Evolutionary conservation across 2,329 filamentous ascomycete genomes (phyloP).

Genomic region (Penicillium sclerotigenum): DNA sequence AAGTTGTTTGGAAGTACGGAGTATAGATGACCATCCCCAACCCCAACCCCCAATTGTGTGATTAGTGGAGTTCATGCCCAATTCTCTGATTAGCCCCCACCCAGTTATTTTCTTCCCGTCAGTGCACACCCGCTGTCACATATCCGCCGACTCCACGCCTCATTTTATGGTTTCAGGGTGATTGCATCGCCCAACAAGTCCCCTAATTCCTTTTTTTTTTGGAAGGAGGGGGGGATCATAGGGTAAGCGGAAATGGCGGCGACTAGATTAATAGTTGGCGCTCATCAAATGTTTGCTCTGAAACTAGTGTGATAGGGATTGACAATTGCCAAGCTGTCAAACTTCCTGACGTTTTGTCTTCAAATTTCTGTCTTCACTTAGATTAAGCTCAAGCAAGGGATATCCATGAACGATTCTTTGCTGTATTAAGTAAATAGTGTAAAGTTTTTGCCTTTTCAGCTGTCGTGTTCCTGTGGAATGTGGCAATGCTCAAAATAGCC

Average conservation of each 20-base stretch:
- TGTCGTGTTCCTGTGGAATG: not conserved
- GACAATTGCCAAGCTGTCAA: slow-evolving; percentile 7
- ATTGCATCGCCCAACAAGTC: slow-evolving; percentile 22
- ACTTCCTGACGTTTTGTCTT: not conserved
- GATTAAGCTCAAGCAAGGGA: not conserved
- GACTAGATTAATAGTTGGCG: slow-evolving; percentile 4
- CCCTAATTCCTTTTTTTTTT: slow-evolving; percentile 1
- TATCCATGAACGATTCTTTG: not conserved
- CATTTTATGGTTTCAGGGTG: slow-evolving; percentile 21
- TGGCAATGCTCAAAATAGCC: slow-evolving; percentile 13
- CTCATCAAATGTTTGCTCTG: slow-evolving; percentile 5
- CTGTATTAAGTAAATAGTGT: not conserved
- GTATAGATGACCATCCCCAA: slow-evolving; percentile 1
- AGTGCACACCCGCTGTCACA: slow-evolving; percentile 23
- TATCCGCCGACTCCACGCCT: slow-evolving; percentile 11
- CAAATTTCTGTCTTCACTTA: not conserved
- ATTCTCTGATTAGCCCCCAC: slow-evolving; percentile 7
- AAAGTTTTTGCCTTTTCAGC: not conserved
- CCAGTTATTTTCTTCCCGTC: slow-evolving; percentile 4
- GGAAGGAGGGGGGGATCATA: too few relatives aligned
- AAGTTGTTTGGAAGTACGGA: slow-evolving; percentile 4
- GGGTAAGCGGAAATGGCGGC: slow-evolving; percentile 11
- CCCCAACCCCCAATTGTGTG: slow-evolving; percentile 1
- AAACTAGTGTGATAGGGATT: slow-evolving; percentile 2
- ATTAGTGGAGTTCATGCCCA: not conserved